Evolutionary conservation across 169 alveolate genomes (phyloP).

Genomic region (Cardiosporidium cionae): DNA sequence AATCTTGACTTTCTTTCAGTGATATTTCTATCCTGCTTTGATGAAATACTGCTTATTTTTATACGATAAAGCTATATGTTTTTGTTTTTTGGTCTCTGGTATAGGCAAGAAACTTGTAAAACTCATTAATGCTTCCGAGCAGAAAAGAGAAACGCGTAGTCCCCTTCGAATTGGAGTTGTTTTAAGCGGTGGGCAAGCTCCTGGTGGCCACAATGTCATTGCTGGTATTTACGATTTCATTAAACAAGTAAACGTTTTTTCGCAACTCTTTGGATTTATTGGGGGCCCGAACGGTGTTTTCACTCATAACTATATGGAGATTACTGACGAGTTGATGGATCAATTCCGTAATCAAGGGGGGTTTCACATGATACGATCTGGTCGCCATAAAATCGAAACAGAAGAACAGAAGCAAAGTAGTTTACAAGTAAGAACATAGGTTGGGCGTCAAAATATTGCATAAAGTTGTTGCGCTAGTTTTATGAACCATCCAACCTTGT

Average conservation of each 20-base stretch:
- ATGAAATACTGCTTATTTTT: no score
- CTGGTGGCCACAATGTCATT: slow-evolving; percentile 99
- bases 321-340: slow-evolving; percentile 81
- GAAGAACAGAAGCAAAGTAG: slow-evolving; percentile 80
- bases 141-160: no score
- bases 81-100: no score
- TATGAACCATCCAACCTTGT: no score
- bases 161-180: slow-evolving; percentile 79
- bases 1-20: no score
- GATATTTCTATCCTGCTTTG: no score
- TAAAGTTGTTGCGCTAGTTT: no score
- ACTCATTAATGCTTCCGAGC: no score
- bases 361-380: slow-evolving; percentile 95
- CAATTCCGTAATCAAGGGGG: slow-evolving; percentile 94
- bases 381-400: slow-evolving; percentile 91
- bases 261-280: slow-evolving; percentile 18
- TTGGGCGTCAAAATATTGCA: no score
- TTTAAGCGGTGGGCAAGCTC: slow-evolving; percentile 98
- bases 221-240: slow-evolving; percentile 90
- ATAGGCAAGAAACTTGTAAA: no score
- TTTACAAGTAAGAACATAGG: slow-evolving; percentile 56
- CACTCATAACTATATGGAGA: slow-evolving; percentile 80
- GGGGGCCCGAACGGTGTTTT: slow-evolving; percentile 82
- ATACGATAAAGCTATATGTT: no score
- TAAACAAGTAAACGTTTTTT: slow-evolving; percentile 31